Evolutionary conservation across 139 green algal genomes (phyloP).

Genomic region (Chlorella sp.): DNA sequence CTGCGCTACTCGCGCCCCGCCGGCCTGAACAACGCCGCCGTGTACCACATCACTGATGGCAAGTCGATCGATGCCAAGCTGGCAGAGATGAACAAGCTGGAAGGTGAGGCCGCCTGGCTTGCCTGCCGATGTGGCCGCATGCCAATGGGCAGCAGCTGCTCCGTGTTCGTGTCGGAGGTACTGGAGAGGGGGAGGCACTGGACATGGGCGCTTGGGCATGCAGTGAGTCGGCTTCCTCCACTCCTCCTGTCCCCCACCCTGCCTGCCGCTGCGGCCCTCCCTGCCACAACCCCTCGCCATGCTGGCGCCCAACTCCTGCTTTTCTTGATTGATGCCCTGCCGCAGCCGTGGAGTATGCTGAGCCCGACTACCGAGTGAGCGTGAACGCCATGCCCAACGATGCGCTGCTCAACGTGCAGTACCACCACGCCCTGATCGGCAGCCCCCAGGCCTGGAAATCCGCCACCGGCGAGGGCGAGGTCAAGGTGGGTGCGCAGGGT

Average conservation of each 20-base stretch:
- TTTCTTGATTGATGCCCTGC: no score
- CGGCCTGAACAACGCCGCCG: neutral
- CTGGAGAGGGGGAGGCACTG: no score
- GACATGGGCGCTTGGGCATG: no score
- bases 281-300: no score
- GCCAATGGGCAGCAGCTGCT: no score
- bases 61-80: constrained; percentile 35
- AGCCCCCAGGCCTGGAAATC: constrained; percentile 32
- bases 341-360: constrained; percentile 35
- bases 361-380: constrained; percentile 41
- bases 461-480: constrained; percentile 34
- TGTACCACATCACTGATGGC: constrained; percentile 44
- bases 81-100: constrained; percentile 14
- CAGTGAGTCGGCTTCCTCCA: neutral
- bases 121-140: no score
- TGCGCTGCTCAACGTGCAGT: constrained; percentile 30
- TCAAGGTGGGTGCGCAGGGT: constrained; percentile 53
- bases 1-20: neutral
- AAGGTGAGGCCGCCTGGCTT: neutral
- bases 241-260: no score
- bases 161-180: no score
- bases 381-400: constrained; percentile 36
- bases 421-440: constrained; percentile 31
- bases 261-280: no score
- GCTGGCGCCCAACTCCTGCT: no score